These are phyloP conservation scores for Afroboletus lepidellus DNA, from an alignment of 1,284 basidiomycete genomes.

Conservation along the genomic window DNA sequence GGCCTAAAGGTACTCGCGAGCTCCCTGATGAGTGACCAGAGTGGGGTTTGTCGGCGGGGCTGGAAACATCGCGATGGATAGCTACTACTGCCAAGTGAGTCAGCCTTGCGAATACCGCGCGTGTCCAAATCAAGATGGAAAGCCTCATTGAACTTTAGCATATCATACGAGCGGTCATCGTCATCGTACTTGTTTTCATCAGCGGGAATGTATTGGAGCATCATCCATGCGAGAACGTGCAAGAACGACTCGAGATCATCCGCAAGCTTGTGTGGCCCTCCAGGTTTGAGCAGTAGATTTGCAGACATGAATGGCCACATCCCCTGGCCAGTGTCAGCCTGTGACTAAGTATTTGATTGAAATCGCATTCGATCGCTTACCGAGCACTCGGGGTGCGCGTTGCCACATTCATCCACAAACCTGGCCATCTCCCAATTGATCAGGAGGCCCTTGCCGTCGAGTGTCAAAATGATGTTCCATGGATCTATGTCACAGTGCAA, in stretches of 20 bases:
- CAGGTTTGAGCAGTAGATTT: neutral
- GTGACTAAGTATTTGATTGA: too few species aligned
- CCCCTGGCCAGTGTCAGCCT: neutral
- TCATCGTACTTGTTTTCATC: neutral
- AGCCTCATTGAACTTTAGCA: too few species aligned
- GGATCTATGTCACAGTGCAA: neutral
- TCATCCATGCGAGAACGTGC: neutral
- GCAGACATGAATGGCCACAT: slow-evolving; percentile 1
- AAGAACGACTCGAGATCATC: neutral
- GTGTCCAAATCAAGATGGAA: too few species aligned
- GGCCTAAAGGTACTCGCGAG: too few species aligned
- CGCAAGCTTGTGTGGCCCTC: neutral
- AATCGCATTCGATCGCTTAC: neutral
- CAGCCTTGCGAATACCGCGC: too few species aligned
- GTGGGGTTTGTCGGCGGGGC: too few species aligned
- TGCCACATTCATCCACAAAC: neutral
- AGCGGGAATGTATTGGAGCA: neutral
- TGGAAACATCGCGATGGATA: too few species aligned
- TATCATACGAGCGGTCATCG: too few species aligned
- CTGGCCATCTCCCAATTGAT: slow-evolving; percentile 9
- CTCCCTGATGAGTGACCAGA: too few species aligned
- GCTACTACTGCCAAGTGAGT: too few species aligned
- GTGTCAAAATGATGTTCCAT: slow-evolving; percentile 2
- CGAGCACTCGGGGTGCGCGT: neutral
- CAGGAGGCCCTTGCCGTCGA: neutral